Evolutionary conservation across 495 filamentous ascomycete species (phyloP).

Genomic region (Xylaria scruposa): DNA sequence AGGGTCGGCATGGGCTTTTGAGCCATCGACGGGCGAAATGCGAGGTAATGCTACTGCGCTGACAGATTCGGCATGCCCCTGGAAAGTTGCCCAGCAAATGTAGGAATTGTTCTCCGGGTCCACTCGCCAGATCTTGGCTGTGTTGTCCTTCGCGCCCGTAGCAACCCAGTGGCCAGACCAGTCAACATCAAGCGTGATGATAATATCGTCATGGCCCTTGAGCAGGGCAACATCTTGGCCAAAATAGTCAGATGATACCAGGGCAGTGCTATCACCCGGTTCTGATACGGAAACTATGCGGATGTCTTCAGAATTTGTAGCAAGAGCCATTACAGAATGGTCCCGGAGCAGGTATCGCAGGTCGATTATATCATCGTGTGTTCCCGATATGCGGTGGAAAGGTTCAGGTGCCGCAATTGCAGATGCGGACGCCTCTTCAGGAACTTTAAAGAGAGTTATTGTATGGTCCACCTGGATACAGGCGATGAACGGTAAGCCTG

Average conservation of each 20-base stretch:
- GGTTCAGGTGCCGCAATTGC: constrained; percentile 47
- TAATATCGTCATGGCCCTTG: constrained; percentile 90
- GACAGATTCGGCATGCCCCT: constrained; percentile 92
- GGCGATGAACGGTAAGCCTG: constrained; percentile 68
- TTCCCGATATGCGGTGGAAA: constrained; percentile 84
- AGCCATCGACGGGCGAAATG: constrained; percentile 64
- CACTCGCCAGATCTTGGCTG: constrained; percentile 87
- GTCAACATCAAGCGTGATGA: constrained; percentile 92
- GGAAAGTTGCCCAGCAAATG: constrained; percentile 78
- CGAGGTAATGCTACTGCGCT: constrained; percentile 89
- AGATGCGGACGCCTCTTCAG: constrained; percentile 40
- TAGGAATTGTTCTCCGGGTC: constrained; percentile 79
- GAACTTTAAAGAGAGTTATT: constrained; percentile 72
- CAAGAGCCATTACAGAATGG: constrained; percentile 81
- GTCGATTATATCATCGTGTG: constrained; percentile 97
- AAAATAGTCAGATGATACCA: constrained; percentile 66
- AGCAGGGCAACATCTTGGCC: constrained; percentile 86
- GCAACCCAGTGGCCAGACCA: constrained; percentile 97
- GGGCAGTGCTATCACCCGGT: constrained; percentile 37
- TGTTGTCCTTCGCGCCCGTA: constrained; percentile 95
- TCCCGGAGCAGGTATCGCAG: constrained; percentile 82
- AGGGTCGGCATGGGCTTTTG: constrained; percentile 68
- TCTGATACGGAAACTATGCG: constrained; percentile 72
- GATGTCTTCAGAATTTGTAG: constrained; percentile 94
- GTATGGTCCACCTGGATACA: constrained; percentile 92